Evolutionary conservation across 1,139 yeast species (phyloP).

Genomic region (Starmera stellimalicola): DNA sequence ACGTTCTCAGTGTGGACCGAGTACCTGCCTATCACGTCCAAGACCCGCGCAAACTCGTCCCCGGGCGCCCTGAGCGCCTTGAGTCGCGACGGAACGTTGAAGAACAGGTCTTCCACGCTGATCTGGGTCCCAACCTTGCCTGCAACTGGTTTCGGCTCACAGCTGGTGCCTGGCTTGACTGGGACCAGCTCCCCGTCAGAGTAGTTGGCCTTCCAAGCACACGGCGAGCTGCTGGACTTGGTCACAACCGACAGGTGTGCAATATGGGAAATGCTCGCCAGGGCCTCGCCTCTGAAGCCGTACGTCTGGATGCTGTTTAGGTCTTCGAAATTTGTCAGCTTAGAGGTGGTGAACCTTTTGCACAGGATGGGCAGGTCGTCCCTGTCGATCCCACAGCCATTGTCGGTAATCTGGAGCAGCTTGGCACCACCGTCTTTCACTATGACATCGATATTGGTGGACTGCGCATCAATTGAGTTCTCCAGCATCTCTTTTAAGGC

Average conservation of each 20-base stretch:
- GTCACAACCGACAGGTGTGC: conserved; percentile 70
- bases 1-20: conserved; percentile 64
- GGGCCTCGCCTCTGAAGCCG: conserved; percentile 81
- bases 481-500: conserved; percentile 72
- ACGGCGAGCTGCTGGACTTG: conserved; percentile 45
- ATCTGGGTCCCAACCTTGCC: conserved; percentile 86
- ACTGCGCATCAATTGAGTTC: conserved; percentile 70
- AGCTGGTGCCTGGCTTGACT: conserved; percentile 23
- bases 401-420: conserved; percentile 57
- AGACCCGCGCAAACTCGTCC: conserved; percentile 68
- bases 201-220: conserved; percentile 65
- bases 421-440: conserved; percentile 60
- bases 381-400: conserved; percentile 65
- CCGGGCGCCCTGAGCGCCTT: conserved; percentile 54
- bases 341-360: conserved; percentile 66
- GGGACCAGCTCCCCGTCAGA: conserved; percentile 47
- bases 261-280: conserved; percentile 60
- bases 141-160: conserved; percentile 66
- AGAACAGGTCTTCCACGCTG: conserved; percentile 80
- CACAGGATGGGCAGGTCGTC: conserved; percentile 54
- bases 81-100: conserved; percentile 74
- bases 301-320: conserved; percentile 42
- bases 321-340: conserved; percentile 43
- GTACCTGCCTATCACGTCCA: conserved; percentile 80
- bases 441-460: conserved; percentile 51